Base-by-base conservation (phyloP, 164 flowering plant species). In the Sedum album region DNA sequence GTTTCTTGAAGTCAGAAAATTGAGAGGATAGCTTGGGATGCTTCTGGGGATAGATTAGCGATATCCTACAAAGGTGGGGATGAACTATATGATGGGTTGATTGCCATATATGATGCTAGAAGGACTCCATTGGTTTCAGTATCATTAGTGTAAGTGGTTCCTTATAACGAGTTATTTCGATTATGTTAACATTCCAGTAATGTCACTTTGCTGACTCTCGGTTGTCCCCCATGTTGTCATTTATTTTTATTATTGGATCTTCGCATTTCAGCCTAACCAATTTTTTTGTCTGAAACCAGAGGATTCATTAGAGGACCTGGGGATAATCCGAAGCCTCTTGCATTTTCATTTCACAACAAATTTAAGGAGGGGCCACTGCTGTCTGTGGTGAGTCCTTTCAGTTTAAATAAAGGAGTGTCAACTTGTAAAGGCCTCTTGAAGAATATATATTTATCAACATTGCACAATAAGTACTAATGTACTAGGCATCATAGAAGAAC, bases 231-330 rank as follows among this genome's bases (percentile, higher is more conserved):
- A 2, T 57, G 99, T 55, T 25, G 7, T 55, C 61, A 8, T 55
- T 25, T 23, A 23, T 9, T 10, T 61, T 26, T 57, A 4, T 30
- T 41, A 5, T 57, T 42, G 38, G 21, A 20, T 68, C 42, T 35
- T 31, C 46, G 7, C n/a, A 25, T 15, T 51, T 4, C 21, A 26
- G 36, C 28, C 38, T 55, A 55, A 60, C 55, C 14, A 8, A 39
- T 73, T 63, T 5, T 49, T 7, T 69, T 13, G 7, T 73, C 2
- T 75, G 62, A 33, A 18, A 72, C 15, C 81, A 91, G 98, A 77
- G 99, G 97, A 64, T 94, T 91, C 75, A 83, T 91, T 63, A 79
- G 96, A 84, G 99, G 97, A 30, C 97, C 99, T 38, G 99, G 94
- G 36, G 94, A 91, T 53, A 74, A 79, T 73, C 90, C 93, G 14